Evolutionary conservation across 768 basidiomycete genomes (phyloP), one percentile per base, ranked within the genome.

Genomic region (Calocybe gangraenosa): DNA sequence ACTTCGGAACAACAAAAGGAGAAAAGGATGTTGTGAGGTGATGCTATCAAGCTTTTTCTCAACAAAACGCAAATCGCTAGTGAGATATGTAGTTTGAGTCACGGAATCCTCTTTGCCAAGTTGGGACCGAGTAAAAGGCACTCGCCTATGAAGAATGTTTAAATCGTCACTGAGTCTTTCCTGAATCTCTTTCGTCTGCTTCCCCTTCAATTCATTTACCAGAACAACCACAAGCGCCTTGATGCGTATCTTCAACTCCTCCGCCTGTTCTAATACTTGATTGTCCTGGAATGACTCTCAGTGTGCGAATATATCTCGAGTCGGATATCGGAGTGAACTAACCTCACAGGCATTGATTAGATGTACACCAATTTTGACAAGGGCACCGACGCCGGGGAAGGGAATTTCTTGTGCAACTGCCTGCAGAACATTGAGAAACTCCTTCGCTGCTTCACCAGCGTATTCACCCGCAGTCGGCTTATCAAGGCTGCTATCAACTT

Each of bases 321-420:
- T 35, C 7, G 34, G 17, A n/a, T 35, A 35, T 35, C 11, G 25
- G 25, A 18, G 4, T 11, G n/a, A 22, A 33, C 40, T 42, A 23
- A 52, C 47, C 15, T 52, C 51, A 4, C 51, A 52, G 5, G 44
- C 47, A 34, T 46, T 28, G 20, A 50, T 50, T n/a, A 46, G 37
- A 18, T 19, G 17, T 2, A 32, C n/a, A 9, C 35, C 44, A 13
- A 39, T 31, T 31, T 42, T 41, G 0, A 43, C 44, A n/a, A 37
- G 40, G 13, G 21, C 36, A 23, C 40, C 36, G 14, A 46, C 31
- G n/a, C 44, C 44, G 3, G 44, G 45, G 21, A 50, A 15, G 25
- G 49, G 49, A 7, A 50, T 36, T 14, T 32, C 20, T 20, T 42
- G 20, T 2, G 49, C 49, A 17, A 50, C 49, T 13, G 37, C 37